Evolutionary conservation across 1,284 basidiomycete genomes (phyloP).

Genomic region (Cutaneotrichosporon sp.): DNA sequence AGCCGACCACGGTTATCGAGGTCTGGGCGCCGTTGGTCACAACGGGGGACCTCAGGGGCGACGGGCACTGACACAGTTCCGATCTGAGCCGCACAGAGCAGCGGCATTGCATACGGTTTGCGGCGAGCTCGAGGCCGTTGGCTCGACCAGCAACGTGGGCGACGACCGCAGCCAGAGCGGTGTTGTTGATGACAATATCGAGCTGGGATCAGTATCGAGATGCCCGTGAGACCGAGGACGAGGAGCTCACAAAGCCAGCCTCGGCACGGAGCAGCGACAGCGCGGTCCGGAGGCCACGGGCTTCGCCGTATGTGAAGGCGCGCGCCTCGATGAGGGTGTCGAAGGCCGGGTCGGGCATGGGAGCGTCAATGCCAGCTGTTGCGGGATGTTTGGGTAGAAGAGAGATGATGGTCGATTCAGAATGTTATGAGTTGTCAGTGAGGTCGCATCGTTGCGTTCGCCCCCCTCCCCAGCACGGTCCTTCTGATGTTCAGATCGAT

Average conservation of each 20-base stretch:
- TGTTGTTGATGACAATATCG: background rate
- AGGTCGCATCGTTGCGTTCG: too few species aligned
- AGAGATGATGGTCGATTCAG: background rate
- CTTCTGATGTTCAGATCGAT: too few species aligned
- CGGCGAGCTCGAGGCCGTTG: background rate
- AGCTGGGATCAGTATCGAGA: background rate
- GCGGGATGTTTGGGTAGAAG: background rate
- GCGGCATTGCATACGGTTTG: background rate
- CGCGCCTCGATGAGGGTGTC: background rate
- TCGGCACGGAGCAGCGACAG: background rate
- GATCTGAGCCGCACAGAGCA: too few species aligned
- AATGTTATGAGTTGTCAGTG: too few species aligned
- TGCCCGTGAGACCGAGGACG: background rate
- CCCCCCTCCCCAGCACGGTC: too few species aligned
- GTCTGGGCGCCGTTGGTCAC: too few species aligned
- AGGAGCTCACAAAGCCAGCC: background rate
- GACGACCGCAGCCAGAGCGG: background rate
- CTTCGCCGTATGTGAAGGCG: background rate
- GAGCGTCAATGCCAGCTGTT: too few species aligned
- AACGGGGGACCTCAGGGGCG: too few species aligned
- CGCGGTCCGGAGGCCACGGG: background rate
- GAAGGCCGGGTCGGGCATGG: background rate
- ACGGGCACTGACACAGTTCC: too few species aligned
- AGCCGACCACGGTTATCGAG: too few species aligned
- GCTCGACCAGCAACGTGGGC: background rate